Evolutionary conservation across 2,329 filamentous ascomycete species (phyloP), one percentile per base, ranked within the genome.

Genomic region (Ceratocystis cubensis): DNA sequence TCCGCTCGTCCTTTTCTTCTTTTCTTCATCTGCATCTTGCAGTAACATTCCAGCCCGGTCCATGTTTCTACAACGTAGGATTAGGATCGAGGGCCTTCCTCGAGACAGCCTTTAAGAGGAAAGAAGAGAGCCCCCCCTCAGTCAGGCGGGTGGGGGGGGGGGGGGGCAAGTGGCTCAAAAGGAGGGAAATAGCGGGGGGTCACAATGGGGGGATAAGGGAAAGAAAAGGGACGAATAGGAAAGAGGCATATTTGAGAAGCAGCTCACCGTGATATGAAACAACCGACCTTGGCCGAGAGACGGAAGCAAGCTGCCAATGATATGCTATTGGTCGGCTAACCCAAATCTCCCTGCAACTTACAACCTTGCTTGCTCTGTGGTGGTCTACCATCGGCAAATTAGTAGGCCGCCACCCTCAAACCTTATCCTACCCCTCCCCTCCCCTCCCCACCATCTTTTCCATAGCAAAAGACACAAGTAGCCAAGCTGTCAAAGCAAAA

Each of bases 11-110:
- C n/a, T 13, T 22, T 45, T 17, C 45, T 28, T 45, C 37, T 45
- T 28, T 7, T 15, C 37, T 46, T 13, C 15, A 45, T 63, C 30
- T 59, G 50, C 25, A 15, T 20, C 20, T 56, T 25, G 56, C 33
- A 28, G 13, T 59, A 59, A 30, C 56, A 59, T 59, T 59, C 56
- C 25, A 59, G 30, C 30, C 22, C 25, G 56, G 30, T 5, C 56
- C 56, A 59, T 59, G 56, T 37, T 10, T n/a, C 56, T 37, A n/a
- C 56, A 59, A 33, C 56, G 56, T 33, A 59, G 56, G 56, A 59
- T 59, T 30, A 59, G 56, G 56, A 59, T 59, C 33, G 56, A 59
- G 30, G 33, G 25, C 56, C 56, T 59, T 59, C 33, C 25, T 59
- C n/a, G 30, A 20, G 48, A 13, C 10, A 53, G 20, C 20, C 17